phyloP scores from a whole-genome alignment of 805 yeast genomes.

The Spathaspora gorwiae region DNA sequence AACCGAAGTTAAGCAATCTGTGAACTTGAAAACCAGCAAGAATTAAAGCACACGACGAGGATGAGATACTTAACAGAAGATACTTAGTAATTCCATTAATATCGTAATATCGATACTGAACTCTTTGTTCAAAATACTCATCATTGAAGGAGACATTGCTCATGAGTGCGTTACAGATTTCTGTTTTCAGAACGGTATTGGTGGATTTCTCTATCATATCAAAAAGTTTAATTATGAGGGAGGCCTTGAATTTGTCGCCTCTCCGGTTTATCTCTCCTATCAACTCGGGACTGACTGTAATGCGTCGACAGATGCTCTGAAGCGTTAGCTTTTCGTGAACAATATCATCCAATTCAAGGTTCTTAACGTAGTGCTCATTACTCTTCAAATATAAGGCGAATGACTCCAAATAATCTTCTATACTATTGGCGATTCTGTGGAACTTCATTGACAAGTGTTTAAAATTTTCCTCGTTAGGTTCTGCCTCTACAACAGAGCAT shows the following conservation, averaged over 20 bases:
- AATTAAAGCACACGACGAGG: conserved; percentile 8
- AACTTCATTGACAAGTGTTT: not conserved
- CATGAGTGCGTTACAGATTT: conserved; percentile 14
- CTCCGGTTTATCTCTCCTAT: conserved; percentile 1
- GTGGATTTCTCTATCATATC: conserved; percentile 17
- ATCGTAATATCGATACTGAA: conserved; percentile 18
- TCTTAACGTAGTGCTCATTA: not conserved
- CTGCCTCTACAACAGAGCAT: conserved; percentile 12
- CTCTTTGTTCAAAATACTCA: conserved; percentile 7
- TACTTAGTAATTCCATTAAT: conserved; percentile 12
- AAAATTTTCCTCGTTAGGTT: conserved; percentile 2
- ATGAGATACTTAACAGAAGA: conserved; percentile 4
- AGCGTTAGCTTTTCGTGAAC: not conserved
- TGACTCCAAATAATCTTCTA: not conserved
- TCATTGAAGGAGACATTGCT: conserved; percentile 10
- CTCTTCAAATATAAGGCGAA: not conserved
- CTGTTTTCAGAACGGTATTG: conserved; percentile 12
- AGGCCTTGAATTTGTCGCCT: conserved; percentile 12
- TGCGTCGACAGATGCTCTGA: not conserved
- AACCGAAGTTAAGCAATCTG: conserved; percentile 15
- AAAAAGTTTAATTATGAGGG: conserved; percentile 14
- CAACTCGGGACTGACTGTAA: not conserved
- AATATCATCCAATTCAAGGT: not conserved
- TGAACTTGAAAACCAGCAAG: conserved; percentile 20
- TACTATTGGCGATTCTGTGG: not conserved